Conservation (phyloP, 306 rosid genomes). For the Trichosanthes cucumerina region DNA sequence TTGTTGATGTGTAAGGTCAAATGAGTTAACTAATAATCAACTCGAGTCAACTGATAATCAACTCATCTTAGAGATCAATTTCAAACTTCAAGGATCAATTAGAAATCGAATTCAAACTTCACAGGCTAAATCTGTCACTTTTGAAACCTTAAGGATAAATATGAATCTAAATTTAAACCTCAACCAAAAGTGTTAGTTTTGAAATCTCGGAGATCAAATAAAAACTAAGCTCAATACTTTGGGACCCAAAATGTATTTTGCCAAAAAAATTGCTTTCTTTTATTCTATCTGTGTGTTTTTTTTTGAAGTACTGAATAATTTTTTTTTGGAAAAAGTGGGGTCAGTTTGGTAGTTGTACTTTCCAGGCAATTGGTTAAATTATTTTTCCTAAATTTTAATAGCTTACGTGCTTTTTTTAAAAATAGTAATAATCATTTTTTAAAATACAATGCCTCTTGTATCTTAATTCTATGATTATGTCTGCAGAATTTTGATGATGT, state of each 20-base stretch:
- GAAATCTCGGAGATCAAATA: not conserved
- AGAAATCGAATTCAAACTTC: not conserved
- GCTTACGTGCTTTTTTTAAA: not conserved
- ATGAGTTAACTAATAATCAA: too few species aligned
- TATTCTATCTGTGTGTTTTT: not conserved
- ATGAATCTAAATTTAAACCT: not conserved
- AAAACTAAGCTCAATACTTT: not conserved
- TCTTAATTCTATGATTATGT: not conserved
- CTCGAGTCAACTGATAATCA: not conserved
- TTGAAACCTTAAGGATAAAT: not conserved
- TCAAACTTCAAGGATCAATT: not conserved
- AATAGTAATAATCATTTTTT: not conserved
- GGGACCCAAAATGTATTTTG: not conserved
- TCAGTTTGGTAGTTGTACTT: not conserved
- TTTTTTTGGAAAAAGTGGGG: not conserved
- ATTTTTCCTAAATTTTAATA: not conserved
- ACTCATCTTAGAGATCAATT: not conserved
- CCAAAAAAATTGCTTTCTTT: not conserved
- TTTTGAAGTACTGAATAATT: not conserved
- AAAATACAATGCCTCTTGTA: not conserved
- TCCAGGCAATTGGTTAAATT: not conserved
- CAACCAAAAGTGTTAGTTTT: not conserved
- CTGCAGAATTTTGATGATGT: slow-evolving; percentile 97
- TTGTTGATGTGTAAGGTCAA: too few species aligned
- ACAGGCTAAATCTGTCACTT: not conserved